Evolutionary conservation across 1,139 yeast genomes (phyloP).

Genomic region (Meyerozyma guilliermondii): DNA sequence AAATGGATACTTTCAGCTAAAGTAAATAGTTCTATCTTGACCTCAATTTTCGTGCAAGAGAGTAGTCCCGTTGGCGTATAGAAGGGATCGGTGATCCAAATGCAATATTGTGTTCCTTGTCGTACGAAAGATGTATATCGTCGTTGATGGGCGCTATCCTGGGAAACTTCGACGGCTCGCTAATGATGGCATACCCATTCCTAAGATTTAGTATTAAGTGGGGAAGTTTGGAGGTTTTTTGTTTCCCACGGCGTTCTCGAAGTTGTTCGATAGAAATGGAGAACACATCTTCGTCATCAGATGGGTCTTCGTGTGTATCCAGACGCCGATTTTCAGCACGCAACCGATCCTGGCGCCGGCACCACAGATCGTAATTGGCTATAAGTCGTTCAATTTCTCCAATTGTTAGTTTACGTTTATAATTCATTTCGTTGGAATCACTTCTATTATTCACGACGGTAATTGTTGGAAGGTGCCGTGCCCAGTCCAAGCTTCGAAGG

Average conservation of each 20-base stretch:
- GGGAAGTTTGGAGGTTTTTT: not conserved
- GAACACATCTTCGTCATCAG: conserved; percentile 1
- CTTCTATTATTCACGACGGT: conserved; percentile 47
- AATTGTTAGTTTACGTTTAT: conserved; percentile 48
- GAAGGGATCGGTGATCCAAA: not conserved
- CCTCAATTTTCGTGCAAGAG: not conserved
- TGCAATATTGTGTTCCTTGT: not conserved
- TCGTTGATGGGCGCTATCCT: not conserved
- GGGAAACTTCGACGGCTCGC: not conserved
- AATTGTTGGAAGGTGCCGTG: conserved; percentile 41
- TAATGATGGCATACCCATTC: not conserved
- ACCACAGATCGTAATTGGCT: conserved; percentile 43
- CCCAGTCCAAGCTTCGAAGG: conserved; percentile 55
- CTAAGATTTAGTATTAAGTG: conserved; percentile 1
- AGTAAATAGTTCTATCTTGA: not conserved
- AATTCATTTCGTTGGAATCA: conserved; percentile 43
- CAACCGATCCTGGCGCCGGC: conserved; percentile 24
- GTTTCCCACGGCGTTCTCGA: not conserved
- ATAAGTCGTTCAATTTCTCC: conserved; percentile 45
- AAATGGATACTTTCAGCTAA: not conserved
- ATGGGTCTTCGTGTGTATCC: not conserved
- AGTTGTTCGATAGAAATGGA: not conserved
- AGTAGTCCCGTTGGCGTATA: not conserved
- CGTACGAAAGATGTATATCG: not conserved
- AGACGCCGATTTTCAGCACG: conserved; percentile 13